Conservation (phyloP, 805 yeast species). For the Alloascoidea africana region DNA sequence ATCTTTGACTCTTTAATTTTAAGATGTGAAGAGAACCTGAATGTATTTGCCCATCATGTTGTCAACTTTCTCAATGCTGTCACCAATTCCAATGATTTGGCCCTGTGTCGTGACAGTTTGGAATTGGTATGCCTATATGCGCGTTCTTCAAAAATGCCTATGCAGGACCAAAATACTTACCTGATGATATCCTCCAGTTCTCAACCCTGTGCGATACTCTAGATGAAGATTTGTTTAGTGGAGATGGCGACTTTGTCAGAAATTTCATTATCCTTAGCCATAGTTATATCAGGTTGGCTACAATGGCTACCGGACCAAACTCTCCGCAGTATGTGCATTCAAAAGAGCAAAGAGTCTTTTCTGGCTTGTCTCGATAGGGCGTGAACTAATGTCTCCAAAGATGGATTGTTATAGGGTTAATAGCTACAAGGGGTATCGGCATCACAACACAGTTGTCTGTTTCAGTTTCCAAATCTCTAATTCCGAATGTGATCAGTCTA, state of each 20-base stretch:
- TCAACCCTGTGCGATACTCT: conserved; percentile 17
- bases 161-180: too few species aligned
- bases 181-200: too few species aligned
- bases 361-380: too few species aligned
- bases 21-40: conserved; percentile 71
- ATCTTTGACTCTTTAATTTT: conserved; percentile 55
- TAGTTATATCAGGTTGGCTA: conserved; percentile 4
- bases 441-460: neutral
- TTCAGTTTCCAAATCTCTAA: neutral
- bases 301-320: conserved; percentile 7
- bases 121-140: conserved; percentile 7
- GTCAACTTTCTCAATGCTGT: conserved; percentile 41
- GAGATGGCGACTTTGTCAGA: conserved; percentile 42
- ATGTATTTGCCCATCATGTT: conserved; percentile 61
- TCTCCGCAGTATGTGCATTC: too few species aligned
- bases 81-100: conserved; percentile 40
- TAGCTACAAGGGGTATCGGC: neutral
- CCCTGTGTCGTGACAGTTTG: conserved; percentile 38
- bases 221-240: conserved; percentile 48
- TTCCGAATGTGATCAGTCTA: neutral
- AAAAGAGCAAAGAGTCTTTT: too few species aligned
- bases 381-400: too few species aligned
- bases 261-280: conserved; percentile 23
- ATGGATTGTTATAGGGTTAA: neutral
- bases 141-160: too few species aligned